A percentile compares a stretch with the other conserved stretches of the same genome.
Evolutionary conservation across 805 yeast genomes (phyloP).

Genomic region (Yamadazyma paraphyllophila): DNA sequence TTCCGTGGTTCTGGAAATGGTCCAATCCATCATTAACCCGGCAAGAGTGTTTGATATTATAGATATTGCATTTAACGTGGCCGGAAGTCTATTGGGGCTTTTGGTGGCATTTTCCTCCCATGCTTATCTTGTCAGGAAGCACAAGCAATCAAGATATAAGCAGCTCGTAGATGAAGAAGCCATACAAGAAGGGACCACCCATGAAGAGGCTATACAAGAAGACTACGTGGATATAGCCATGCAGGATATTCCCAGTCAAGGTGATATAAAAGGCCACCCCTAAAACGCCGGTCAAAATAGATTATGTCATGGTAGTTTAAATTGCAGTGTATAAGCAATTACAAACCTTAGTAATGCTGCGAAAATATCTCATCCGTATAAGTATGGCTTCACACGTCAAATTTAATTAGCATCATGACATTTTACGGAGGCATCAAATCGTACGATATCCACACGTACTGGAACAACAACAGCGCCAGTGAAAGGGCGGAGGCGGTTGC

Average conservation of each 20-base stretch:
- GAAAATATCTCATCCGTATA: not conserved
- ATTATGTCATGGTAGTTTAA: not conserved
- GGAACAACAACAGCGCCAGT: slow-evolving; percentile 31
- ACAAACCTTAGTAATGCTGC: not conserved
- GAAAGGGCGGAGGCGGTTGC: slow-evolving; percentile 34
- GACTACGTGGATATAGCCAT: slow-evolving; percentile 12
- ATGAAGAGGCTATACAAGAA: not conserved
- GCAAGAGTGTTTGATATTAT: slow-evolving; percentile 45
- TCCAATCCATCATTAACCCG: slow-evolving; percentile 48
- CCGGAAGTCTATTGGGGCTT: slow-evolving; percentile 31
- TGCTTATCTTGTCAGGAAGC: not conserved
- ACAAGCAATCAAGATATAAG: not conserved
- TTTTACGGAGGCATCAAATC: slow-evolving; percentile 29
- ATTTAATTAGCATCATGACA: not conserved
- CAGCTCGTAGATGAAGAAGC: not conserved
- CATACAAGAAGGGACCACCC: not conserved
- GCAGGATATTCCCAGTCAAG: slow-evolving; percentile 5
- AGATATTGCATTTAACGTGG: slow-evolving; percentile 43
- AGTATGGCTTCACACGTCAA: too few species aligned
- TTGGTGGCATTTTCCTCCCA: not conserved
- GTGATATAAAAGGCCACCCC: too few species aligned
- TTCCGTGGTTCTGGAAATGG: slow-evolving; percentile 48
- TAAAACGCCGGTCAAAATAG: too few species aligned
- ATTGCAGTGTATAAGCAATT: not conserved
- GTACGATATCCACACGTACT: slow-evolving; percentile 59